phyloP scores from a whole-genome alignment of 805 yeast species.

The Saccharomyces kudriavzevii region DNA sequence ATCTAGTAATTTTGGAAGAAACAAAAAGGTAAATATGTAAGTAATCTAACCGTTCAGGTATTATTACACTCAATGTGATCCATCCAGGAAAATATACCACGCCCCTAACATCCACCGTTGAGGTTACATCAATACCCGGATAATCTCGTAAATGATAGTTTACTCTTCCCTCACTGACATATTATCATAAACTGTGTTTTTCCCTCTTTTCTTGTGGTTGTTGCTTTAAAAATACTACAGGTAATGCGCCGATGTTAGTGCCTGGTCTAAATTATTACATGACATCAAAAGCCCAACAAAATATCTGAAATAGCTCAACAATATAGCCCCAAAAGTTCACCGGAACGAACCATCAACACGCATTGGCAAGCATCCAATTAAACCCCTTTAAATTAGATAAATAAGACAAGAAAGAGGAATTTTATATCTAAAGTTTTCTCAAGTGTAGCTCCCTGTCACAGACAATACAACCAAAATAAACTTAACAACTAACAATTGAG shows the following conservation, averaged over 20 bases:
- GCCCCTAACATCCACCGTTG: background rate
- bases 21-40: background rate
- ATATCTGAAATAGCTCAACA: background rate
- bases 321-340: background rate
- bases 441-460: background rate
- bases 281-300: background rate
- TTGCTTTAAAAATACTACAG: background rate
- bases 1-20: background rate
- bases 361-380: background rate
- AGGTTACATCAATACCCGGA: background rate
- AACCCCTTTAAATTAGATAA: too few relatives aligned
- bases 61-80: background rate
- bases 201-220: background rate
- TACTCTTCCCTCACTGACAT: background rate
- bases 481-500: background rate
- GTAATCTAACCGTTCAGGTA: too few relatives aligned
- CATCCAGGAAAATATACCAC: background rate
- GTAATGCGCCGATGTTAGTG: background rate
- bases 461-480: background rate
- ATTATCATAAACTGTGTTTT: too few relatives aligned
- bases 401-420: background rate
- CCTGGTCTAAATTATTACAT: background rate
- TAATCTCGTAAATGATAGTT: background rate
- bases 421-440: background rate
- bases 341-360: background rate